These are phyloP conservation scores for Acorus gramineus DNA, from an alignment of 106 monocot genomes.

Conservation along the genomic window DNA sequence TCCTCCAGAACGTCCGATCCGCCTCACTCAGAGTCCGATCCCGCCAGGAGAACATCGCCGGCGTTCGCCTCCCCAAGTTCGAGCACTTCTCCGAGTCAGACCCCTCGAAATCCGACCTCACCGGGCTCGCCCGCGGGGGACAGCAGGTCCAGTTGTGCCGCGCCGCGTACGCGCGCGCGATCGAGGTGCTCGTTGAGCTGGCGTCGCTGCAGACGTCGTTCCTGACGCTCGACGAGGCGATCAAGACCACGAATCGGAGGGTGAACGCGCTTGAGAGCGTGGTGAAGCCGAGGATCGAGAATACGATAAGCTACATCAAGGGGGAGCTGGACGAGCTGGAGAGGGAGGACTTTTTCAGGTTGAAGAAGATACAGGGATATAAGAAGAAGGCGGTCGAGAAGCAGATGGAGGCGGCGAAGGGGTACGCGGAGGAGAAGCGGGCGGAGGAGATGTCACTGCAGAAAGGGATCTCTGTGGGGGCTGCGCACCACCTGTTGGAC, in stretches of 20 bases:
- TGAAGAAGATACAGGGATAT: slow-evolving; percentile 94
- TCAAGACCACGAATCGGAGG: slow-evolving; percentile 91
- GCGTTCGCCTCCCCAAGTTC: slow-evolving; percentile 79
- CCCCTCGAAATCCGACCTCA: slow-evolving; percentile 38
- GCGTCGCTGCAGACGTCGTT: slow-evolving; percentile 95
- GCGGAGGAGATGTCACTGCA: slow-evolving; percentile 37
- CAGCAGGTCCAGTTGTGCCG: slow-evolving; percentile 90
- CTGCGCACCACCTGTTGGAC: slow-evolving; percentile 46
- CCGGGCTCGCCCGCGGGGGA: slow-evolving; percentile 77
- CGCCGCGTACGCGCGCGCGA: slow-evolving; percentile 64
- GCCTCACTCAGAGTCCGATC: slow-evolving; percentile 74
- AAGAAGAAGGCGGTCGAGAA: slow-evolving; percentile 77
- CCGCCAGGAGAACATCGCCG: slow-evolving; percentile 84
- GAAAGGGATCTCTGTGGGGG: slow-evolving; percentile 48
- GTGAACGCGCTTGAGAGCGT: slow-evolving; percentile 95
- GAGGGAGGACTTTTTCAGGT: slow-evolving; percentile 92
- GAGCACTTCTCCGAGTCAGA: slow-evolving; percentile 62
- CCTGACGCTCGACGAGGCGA: slow-evolving; percentile 90
- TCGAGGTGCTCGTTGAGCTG: slow-evolving; percentile 87
- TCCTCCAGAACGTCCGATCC: slow-evolving; percentile 56
- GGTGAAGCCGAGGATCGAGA: slow-evolving; percentile 88
- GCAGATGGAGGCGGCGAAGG: slow-evolving; percentile 35
- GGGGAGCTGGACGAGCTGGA: slow-evolving; percentile 91
- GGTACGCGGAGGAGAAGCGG: slow-evolving; percentile 43
- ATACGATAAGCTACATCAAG: slow-evolving; percentile 90